Evolutionary conservation across 2,329 filamentous ascomycete genomes (phyloP), one percentile per base, ranked within the genome.

Genomic region (Alternaria panax): DNA sequence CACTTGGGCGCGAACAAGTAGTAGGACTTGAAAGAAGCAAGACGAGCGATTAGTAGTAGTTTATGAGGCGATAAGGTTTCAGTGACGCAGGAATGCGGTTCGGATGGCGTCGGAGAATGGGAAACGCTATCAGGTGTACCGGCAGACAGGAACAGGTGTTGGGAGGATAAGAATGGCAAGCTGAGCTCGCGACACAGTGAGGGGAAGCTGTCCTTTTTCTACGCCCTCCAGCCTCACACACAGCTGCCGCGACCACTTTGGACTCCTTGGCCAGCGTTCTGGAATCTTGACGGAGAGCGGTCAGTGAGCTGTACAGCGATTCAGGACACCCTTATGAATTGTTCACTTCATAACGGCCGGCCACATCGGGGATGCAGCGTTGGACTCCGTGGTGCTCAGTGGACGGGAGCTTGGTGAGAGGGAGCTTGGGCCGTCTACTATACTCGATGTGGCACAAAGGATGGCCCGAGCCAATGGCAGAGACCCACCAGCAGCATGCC

Each of bases 171-270:
- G 51, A 41, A 50, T 54, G 36, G 32, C 24, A 43, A 52, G 47
- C 34, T 46, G 41, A 55, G 38, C 9, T 59, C 32, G 47, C 47
- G 48, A 54, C 28, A 54, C 28, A 41, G 51, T 54, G 62, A 64
- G 62, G 62, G 62, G 62, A 64, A 64, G 59, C 62, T 57, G 45
- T 51, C 52, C 43, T 50, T 64, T 64, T 62, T 59, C 53, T 59
- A 59, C 51, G 25, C 52, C 52, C 20, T 34, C 40, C 40, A 59
- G 47, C 57, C 40, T 54, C 52, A 28, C 27, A 25, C 32, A 30
- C 43, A 61, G 45, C 46, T 43, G 54, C 34, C 14, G 30, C 42
- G 22, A 42, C 40, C 20, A 47, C 38, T 43, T 43, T 40, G 54
- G 50, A 40, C 38, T 34, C 20, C 51, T 56, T 64, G 47, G 61